phyloP scores from a whole-genome alignment of 2,329 filamentous ascomycete species.

The Fusarium beomiforme region DNA sequence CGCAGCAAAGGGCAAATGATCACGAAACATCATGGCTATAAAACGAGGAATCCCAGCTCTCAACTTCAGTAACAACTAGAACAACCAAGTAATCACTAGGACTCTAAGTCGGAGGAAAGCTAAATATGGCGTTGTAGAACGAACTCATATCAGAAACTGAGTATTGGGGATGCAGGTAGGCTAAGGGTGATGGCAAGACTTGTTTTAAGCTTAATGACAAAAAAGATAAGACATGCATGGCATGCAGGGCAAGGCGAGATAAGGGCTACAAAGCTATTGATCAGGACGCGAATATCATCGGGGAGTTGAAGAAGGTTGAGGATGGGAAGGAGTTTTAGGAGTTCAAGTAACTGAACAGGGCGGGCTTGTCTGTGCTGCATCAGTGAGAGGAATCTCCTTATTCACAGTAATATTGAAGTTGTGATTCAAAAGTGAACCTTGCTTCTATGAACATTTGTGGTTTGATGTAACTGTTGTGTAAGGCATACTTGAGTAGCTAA shows the following conservation, averaged over 20 bases:
- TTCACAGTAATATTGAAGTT: background rate
- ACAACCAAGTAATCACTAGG: accelerated
- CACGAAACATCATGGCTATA: background rate
- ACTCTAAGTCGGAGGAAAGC: accelerated
- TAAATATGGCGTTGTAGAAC: background rate
- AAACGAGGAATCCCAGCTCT: accelerated
- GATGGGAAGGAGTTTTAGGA: background rate
- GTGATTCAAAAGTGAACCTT: background rate
- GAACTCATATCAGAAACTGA: background rate
- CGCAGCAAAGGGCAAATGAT: background rate
- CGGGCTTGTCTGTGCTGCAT: accelerated
- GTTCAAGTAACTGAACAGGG: background rate
- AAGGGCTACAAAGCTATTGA: background rate
- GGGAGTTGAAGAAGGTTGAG: background rate
- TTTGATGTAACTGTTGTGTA: no score
- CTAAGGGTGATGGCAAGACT: background rate
- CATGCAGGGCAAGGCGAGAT: background rate
- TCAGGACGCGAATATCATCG: background rate
- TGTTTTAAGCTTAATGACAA: background rate
- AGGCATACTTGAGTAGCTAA: no score
- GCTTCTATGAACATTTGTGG: accelerated
- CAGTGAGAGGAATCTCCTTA: accelerated
- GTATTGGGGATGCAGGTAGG: background rate
- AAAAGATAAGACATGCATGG: background rate
- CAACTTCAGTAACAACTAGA: no score